Conservation (phyloP, 148 eudicot species). For the Persicaria maculosa region DNA sequence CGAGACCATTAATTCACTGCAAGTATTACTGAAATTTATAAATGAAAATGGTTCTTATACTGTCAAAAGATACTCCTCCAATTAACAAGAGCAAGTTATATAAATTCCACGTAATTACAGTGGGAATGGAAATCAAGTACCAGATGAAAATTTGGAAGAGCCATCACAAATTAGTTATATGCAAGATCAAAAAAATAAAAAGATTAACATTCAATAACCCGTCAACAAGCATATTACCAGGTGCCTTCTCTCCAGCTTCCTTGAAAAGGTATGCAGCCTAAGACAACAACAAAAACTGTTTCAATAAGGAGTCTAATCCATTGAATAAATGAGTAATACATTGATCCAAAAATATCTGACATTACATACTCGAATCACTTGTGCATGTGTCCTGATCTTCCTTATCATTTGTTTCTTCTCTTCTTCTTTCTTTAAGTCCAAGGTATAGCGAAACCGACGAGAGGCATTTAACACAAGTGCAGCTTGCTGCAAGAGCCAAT, state of each 20-base stretch:
- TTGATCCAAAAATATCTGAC: background rate
- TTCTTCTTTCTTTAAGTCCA: slow-evolving; percentile 91
- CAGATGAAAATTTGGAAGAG: background rate
- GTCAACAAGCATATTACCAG: slow-evolving; percentile 29
- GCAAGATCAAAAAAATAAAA: background rate
- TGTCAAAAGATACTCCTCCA: background rate
- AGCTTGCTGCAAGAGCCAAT: slow-evolving; percentile 59
- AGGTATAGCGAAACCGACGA: slow-evolving; percentile 86
- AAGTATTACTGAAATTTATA: background rate
- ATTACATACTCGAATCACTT: slow-evolving; percentile 68
- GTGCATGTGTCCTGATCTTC: slow-evolving; percentile 87
- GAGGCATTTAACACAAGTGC: slow-evolving; percentile 97
- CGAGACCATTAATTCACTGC: background rate
- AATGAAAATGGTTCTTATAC: background rate
- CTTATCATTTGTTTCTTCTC: slow-evolving; percentile 64
- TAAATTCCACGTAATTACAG: too few species aligned
- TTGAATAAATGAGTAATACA: background rate
- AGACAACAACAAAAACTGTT: slow-evolving; percentile 5
- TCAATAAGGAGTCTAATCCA: background rate
- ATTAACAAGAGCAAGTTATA: background rate
- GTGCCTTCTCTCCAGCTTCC: slow-evolving; percentile 51
- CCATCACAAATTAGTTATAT: background rate
- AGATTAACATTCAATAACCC: background rate
- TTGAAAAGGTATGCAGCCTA: slow-evolving; percentile 82
- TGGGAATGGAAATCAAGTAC: background rate